Evolutionary conservation across 2,329 filamentous ascomycete species (phyloP), one percentile per base, ranked within the genome.

Genomic region (Diaporthe sp.): DNA sequence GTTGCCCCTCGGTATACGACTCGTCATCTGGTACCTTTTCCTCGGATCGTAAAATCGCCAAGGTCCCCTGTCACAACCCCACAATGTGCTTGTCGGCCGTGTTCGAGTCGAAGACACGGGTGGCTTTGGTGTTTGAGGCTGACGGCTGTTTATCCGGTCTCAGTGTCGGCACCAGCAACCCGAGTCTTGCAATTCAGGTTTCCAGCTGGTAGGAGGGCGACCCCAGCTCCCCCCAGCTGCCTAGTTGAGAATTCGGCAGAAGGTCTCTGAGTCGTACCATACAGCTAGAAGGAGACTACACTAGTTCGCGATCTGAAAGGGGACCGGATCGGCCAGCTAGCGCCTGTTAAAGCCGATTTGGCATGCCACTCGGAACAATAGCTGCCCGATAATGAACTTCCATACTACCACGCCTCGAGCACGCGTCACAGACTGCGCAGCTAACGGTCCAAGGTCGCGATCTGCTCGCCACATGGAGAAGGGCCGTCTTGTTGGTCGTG

Each of bases 111-210:
- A 42, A 42, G 15, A 55, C 65, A 53, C 49, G 65, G 49, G 34
- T 55, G 34, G 49, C 49, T 42, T 2, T 70, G 46, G 65, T 49
- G 65, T 70, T 70, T 70, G 65, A 70, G 49, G 28, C 65, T 55
- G 15, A 9, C 65, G 34, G 49, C 65, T 22, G n/a, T 70, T 55
- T 55, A 70, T 42, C 65, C 65, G 49, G 65, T 70, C 42, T 55
- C 65, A 70, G 31, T 6, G 34, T 70, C 31, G 49, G n/a, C 34
- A 42, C 46, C 46, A 70, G 65, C 10, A 28, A 42, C 17, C 22
- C 49, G n/a, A 28, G n/a, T 42, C 65, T 42, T 42, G 65, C 17
- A 28, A 42, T 55, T 31, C 65, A 70, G 34, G 49, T 70, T 70
- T 70, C 65, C 34, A 25, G 13, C 31, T 53, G 31, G 46, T 19